Percentiles rank a stretch among this genome's conserved stretches.
These are phyloP conservation scores for Tuctoria greenei DNA, from an alignment of 176 grass and related monocot genomes.

Conservation along the genomic window DNA sequence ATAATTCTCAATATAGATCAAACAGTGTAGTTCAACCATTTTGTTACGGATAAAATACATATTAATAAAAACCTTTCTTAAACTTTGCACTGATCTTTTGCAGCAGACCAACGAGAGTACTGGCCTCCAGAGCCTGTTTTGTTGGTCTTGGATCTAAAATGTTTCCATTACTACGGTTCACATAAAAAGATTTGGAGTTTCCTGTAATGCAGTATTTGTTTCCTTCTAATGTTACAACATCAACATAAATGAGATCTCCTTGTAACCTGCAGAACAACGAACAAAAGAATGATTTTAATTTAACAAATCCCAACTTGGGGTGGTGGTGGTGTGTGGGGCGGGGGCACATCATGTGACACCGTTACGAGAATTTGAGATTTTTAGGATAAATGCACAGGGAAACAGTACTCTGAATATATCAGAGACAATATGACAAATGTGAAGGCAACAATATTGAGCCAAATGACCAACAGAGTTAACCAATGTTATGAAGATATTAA, in stretches of 20 bases:
- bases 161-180: slow-evolving; percentile 67
- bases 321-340: no score
- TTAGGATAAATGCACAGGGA: neutral
- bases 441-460: neutral
- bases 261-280: slow-evolving; percentile 56
- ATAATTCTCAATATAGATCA: slow-evolving; percentile 26
- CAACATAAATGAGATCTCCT: slow-evolving; percentile 97
- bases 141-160: slow-evolving; percentile 75
- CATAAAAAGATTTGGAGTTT: slow-evolving; percentile 85
- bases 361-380: neutral
- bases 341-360: neutral
- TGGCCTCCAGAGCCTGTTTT: slow-evolving; percentile 74
- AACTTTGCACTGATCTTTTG: slow-evolving; percentile 94
- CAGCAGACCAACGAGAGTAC: slow-evolving; percentile 71
- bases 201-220: slow-evolving; percentile 90
- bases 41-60: neutral
- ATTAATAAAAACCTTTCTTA: slow-evolving; percentile 75
- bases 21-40: neutral
- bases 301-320: neutral
- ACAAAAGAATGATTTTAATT: slow-evolving; percentile 17
- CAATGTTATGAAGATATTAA: neutral
- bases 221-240: slow-evolving; percentile 83
- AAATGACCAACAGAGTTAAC: neutral
- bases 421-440: neutral
- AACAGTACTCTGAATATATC: neutral